Evolutionary conservation across 176 grass and related monocot species (phyloP).

Genomic region (maize (Zea mays)): Zm-B73-REFERENCE-NAM-5.0 NC_050096.1:278991501-278992000

Average conservation of each 20-base stretch:
- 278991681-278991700: slow-evolving; percentile 61
- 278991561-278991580: neutral
- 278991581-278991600: slow-evolving; percentile 24
- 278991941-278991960: slow-evolving; percentile 3
- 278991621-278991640: slow-evolving; percentile 12
- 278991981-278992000: neutral
- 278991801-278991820: slow-evolving; percentile 70
- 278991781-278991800: slow-evolving; percentile 83
- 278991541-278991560: neutral
- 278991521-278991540: neutral
- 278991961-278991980: neutral
- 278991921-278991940: neutral
- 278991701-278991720: slow-evolving; percentile 70
- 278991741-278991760: slow-evolving; percentile 93
- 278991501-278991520: neutral
- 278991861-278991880: slow-evolving; percentile 22
- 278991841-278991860: slow-evolving; percentile 9
- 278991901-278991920: neutral
- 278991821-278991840: slow-evolving; percentile 39
- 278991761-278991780: slow-evolving; percentile 80
- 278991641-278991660: neutral
- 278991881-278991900: neutral
- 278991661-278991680: neutral
- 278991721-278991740: slow-evolving; percentile 83
- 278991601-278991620: neutral